Conservation (phyloP, 2,329 filamentous ascomycete species). For the Escovopsis weberi region DNA sequence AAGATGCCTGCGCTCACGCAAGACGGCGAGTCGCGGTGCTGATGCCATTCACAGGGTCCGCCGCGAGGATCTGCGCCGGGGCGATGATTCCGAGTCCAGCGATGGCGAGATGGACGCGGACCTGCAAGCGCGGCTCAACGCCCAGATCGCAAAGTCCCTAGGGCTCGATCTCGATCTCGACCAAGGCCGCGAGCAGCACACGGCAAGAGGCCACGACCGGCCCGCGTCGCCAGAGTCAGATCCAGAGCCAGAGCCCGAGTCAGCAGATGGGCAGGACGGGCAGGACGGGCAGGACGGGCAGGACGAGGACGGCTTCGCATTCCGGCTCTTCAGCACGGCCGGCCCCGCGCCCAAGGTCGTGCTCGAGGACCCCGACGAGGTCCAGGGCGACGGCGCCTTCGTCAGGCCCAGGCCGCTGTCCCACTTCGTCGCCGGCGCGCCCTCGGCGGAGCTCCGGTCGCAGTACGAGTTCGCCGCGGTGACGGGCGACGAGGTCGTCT, state of each 20-base stretch:
- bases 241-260: no score
- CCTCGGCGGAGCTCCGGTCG: constrained; percentile 21
- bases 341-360: constrained; percentile 34
- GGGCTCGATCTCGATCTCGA: constrained; percentile 15
- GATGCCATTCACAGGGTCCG: constrained; percentile 29
- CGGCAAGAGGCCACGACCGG: neutral
- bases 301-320: constrained; percentile 25
- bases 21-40: neutral
- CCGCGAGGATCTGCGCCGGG: constrained; percentile 35
- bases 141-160: constrained; percentile 32
- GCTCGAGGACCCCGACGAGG: constrained; percentile 28
- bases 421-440: constrained; percentile 32
- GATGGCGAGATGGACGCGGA: constrained; percentile 19
- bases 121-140: constrained; percentile 30
- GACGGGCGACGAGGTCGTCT: constrained; percentile 34
- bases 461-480: constrained; percentile 34
- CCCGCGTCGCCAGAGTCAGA: no score
- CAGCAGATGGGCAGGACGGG: neutral
- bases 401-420: constrained; percentile 25
- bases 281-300: constrained; percentile 1
- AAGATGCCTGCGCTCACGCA: neutral
- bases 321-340: constrained; percentile 40
- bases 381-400: constrained; percentile 22
- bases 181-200: neutral
- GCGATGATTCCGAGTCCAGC: constrained; percentile 13